phyloP scores from a whole-genome alignment of 768 basidiomycete genomes.

The Boletales sp. region DNA sequence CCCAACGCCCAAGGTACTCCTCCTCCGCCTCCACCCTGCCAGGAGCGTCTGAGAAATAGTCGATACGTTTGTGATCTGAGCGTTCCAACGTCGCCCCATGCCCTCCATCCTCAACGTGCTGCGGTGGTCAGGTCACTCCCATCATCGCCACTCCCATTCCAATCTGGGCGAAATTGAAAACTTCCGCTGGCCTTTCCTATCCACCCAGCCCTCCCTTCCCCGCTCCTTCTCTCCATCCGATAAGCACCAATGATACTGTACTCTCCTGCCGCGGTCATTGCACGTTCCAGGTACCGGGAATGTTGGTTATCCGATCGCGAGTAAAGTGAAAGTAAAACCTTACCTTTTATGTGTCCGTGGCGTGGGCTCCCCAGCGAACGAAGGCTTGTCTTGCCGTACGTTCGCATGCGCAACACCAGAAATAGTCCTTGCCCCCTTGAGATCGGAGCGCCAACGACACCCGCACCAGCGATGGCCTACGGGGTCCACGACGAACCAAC shows the following conservation, averaged over 20 bases:
- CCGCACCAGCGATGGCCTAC: background rate
- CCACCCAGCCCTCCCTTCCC: background rate
- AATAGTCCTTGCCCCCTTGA: background rate
- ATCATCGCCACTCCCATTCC: slow-evolving; percentile 24
- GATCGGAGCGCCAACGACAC: background rate
- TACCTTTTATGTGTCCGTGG: slow-evolving; percentile 16
- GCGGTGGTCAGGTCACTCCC: background rate
- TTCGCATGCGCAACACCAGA: slow-evolving; percentile 5
- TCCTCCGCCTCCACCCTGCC: too few species aligned
- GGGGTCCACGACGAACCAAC: slow-evolving; percentile 2
- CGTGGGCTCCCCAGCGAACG: slow-evolving; percentile 12
- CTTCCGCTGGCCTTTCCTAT: slow-evolving; percentile 3
- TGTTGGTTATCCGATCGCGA: slow-evolving; percentile 18
- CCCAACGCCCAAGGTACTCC: background rate
- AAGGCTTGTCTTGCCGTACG: slow-evolving; percentile 5
- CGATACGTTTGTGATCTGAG: too few species aligned
- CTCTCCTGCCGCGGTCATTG: too few species aligned
- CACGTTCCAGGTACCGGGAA: slow-evolving; percentile 23
- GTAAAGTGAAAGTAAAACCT: slow-evolving; percentile 17
- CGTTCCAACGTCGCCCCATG: background rate
- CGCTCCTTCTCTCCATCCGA: background rate
- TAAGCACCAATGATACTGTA: background rate
- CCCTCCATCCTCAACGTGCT: background rate
- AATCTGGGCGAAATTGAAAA: slow-evolving; percentile 31
- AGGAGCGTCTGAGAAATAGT: too few species aligned